Evolutionary conservation across 768 basidiomycete species (phyloP), one percentile per base, ranked within the genome.

Genomic region (Tulasnella sp.): DNA sequence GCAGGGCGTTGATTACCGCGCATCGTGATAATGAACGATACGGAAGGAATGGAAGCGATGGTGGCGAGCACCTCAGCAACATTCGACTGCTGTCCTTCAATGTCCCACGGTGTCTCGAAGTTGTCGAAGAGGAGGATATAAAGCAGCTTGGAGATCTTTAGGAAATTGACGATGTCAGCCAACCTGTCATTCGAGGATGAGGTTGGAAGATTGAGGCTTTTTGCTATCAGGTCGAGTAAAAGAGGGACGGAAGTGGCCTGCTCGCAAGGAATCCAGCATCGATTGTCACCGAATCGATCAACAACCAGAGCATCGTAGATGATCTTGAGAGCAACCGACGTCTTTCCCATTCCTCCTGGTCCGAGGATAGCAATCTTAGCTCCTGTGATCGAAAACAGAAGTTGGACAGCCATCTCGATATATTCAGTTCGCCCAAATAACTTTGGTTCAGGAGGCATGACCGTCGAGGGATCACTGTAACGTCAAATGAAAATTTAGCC

Each of bases 31-130:
- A 69, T 45, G 28, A 69, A 53, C 3, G 63, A 59, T 4, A 69
- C 51, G 48, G 62, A 58, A 2, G 60, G 52, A 5, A 69, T 43
- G 5, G 44, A 46, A 5, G 58, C 58, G 5, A 68, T 45, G 15
- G 53, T 53, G 28, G 54, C 37, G 13, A 69, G 54, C 10, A 66
- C 53, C 25, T 55, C 51, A 24, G 60, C 57, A 31, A 68, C 58
- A 19, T 58, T 51, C 8, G 45, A 54, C 48, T 57, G 61, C 19
- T 48, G 53, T 3, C 52, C 55, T 6, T 48, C 53, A 37, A 58
- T 56, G 51, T 66, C 60, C 68, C 67, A 69, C 3, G 65, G 61
- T 4, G 68, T 67, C 59, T 71, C 70, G 46, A 71, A 68, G 46
- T 70, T 67, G 47, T 70, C 68, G 7, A 71, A 57, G 20, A 70